These are phyloP conservation scores for Bruguiera parviflora DNA, from an alignment of 345 rosid species.

Conservation along the genomic window DNA sequence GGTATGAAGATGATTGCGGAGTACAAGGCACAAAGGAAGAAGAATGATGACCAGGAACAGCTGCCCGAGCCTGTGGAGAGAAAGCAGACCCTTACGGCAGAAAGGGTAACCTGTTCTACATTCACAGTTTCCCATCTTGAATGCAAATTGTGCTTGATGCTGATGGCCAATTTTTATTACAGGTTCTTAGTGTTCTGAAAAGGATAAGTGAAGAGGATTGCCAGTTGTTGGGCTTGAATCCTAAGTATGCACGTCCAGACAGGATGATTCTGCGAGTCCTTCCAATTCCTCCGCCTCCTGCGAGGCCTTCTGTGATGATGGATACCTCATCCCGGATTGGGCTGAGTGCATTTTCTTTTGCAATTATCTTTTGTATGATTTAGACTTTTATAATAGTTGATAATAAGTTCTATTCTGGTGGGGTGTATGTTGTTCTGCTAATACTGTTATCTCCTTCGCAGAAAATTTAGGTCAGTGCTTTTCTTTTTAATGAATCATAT, in stretches of 20 bases:
- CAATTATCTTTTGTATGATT: background rate
- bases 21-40: slow-evolving; percentile 72
- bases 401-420: background rate
- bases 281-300: slow-evolving; percentile 98
- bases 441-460: background rate
- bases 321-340: slow-evolving; percentile 89
- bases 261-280: slow-evolving; percentile 98
- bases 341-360: slow-evolving; percentile 31
- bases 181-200: slow-evolving; percentile 90
- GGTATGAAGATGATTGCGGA: slow-evolving; percentile 97
- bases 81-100: slow-evolving; percentile 93
- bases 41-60: slow-evolving; percentile 79
- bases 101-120: slow-evolving; percentile 46
- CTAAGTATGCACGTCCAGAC: slow-evolving; percentile 97
- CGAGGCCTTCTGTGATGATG: slow-evolving; percentile 99
- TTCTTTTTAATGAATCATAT: background rate
- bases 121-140: background rate
- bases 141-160: background rate
- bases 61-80: slow-evolving; percentile 95
- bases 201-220: slow-evolving; percentile 96
- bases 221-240: slow-evolving; percentile 75
- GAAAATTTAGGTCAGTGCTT: background rate
- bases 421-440: background rate
- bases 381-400: background rate
- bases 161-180: slow-evolving; percentile 6